Evolutionary conservation across 2,329 filamentous ascomycete species (phyloP).

Genomic region (Alternaria ethzedia): DNA sequence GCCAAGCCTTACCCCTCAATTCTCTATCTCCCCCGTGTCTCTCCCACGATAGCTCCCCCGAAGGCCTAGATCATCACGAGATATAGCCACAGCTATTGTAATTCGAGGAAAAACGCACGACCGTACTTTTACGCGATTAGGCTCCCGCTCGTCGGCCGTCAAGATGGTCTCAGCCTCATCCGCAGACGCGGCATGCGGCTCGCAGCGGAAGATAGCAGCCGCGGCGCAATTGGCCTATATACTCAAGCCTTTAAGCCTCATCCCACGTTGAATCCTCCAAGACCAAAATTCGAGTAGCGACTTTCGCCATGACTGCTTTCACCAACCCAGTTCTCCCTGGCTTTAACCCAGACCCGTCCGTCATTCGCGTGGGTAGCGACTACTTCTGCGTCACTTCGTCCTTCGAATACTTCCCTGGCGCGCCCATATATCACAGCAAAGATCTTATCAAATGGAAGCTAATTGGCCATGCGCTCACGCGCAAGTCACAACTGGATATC

Average conservation of each 20-base stretch:
- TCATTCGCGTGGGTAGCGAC: slow-evolving; percentile 49
- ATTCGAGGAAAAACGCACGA: slow-evolving; percentile 7
- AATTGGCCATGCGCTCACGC: slow-evolving; percentile 46
- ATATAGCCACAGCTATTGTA: neutral
- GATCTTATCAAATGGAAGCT: slow-evolving; percentile 60
- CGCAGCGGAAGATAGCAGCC: neutral
- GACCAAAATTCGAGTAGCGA: neutral
- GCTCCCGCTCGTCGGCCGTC: neutral
- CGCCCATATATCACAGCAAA: slow-evolving; percentile 59
- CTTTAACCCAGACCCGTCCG: slow-evolving; percentile 59
- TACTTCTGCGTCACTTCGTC: slow-evolving; percentile 60
- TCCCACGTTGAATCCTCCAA: neutral
- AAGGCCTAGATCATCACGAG: neutral
- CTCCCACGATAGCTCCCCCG: neutral
- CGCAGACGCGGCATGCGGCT: neutral
- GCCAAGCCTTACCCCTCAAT: slow-evolving; percentile 10
- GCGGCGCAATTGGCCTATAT: neutral
- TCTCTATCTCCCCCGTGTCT: neutral
- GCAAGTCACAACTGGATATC: slow-evolving; percentile 46
- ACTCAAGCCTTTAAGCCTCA: neutral
- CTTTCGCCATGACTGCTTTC: slow-evolving; percentile 1
- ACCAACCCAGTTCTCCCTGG: slow-evolving; percentile 34
- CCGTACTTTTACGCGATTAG: neutral
- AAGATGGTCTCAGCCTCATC: neutral
- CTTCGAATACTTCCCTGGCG: slow-evolving; percentile 60